Base-by-base conservation (phyloP, 345 rosid genomes). In the Eutrema yunnanense region DNA sequence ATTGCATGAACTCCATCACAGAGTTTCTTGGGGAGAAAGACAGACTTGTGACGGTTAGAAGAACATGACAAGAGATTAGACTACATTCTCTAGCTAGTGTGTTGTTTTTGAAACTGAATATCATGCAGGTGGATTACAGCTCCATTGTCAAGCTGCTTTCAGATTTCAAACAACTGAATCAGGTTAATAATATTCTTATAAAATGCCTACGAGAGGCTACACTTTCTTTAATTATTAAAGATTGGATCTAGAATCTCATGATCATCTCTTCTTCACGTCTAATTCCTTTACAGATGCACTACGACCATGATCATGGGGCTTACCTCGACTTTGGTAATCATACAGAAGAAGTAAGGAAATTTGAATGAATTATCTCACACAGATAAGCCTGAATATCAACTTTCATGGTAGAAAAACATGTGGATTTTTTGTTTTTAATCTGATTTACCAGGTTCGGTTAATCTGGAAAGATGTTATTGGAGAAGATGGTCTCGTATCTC, bases 321-420 rank as follows among this genome's bases (percentile, higher is more conserved):
- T 94, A 89, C 75, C 84, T 86, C 63, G 98, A 94, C 81, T 94
- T 82, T 68, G 97, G 98, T 42, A 88, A 94, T 76, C 97, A 94
- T 69, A 88, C 96, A 22, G 97, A 94, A 81, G 81, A 91, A 82
- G 97, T 91, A 78, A 62, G 75, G 1, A 62, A 62, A 8, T 26
- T 61, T 27, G 22, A 49, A 27, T 47, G 72, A 38, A 56, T 8
- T 38, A 29, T 46, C 41, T 33, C 62, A 12, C 62, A 12, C 8
- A 72, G 26, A 51, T 27, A 54, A 73, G 33, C 52, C 37, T 55
- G 8, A n/a, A 33, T 44, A 30, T 62, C 27, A 16, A 42, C 19
- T 46, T 30, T 41, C 62, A 40, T 72, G 19, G 12, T 51, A 30
- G 59, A 49, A 50, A 62, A 34, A 11, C 19, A 9, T 10, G 9